Evolutionary conservation across 306 rosid genomes (phyloP).

Genomic region (Sindora glabra): DNA sequence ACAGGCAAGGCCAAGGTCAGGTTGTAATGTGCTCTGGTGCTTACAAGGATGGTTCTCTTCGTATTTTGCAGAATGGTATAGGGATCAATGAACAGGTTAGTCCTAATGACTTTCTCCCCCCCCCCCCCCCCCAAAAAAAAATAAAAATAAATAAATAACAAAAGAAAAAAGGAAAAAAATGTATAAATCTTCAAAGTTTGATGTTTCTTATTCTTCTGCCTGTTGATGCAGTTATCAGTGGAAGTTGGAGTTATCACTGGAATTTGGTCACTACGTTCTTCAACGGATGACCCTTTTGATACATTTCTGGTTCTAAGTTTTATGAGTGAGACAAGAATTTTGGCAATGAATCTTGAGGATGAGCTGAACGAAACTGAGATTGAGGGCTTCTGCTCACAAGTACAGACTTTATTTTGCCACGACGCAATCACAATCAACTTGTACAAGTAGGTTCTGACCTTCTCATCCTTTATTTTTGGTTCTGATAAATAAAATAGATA

Average conservation of each 20-base stretch:
- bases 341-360: conserved; percentile 95
- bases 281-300: conserved; percentile 90
- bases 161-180: background rate
- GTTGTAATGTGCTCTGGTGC: conserved; percentile 99
- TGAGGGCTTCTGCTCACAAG: conserved; percentile 89
- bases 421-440: conserved; percentile 89
- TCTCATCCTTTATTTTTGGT: background rate
- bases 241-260: conserved; percentile 99
- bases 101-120: background rate
- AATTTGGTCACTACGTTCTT: conserved; percentile 95
- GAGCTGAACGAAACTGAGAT: conserved; percentile 96
- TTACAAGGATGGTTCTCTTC: conserved; percentile 97
- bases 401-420: conserved; percentile 90
- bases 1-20: conserved; percentile 99
- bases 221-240: conserved; percentile 70
- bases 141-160: background rate
- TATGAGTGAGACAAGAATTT: conserved; percentile 89
- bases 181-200: too few species aligned
- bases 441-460: conserved; percentile 61
- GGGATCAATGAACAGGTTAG: conserved; percentile 95
- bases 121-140: background rate
- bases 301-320: conserved; percentile 91
- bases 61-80: conserved; percentile 85
- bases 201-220: conserved; percentile 12
- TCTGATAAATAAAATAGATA: too few species aligned